Conservation (phyloP, 1,284 basidiomycete genomes). For the Pyrrhoderma lamaoense region DNA sequence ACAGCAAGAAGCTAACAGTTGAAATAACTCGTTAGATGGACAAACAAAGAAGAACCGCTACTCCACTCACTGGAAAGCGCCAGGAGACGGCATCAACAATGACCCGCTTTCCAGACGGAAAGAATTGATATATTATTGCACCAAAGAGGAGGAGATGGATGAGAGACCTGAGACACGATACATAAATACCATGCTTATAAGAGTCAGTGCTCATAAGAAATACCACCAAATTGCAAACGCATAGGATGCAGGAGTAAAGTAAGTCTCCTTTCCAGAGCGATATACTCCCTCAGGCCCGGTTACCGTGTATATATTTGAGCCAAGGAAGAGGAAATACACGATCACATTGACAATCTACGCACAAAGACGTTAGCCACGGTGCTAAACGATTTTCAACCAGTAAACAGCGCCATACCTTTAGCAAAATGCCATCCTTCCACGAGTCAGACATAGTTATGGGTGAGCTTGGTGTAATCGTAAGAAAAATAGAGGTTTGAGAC, state of each 20-base stretch:
- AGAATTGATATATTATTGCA: slow-evolving; percentile 87
- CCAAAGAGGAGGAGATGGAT: slow-evolving; percentile 86
- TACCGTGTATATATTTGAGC: slow-evolving; percentile 82
- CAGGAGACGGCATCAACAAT: slow-evolving; percentile 84
- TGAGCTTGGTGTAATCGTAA: too few species aligned
- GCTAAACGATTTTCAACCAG: background rate
- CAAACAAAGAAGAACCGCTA: too few species aligned
- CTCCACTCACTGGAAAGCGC: slow-evolving; percentile 56
- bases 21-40: too few species aligned
- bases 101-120: slow-evolving; percentile 67
- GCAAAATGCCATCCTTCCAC: slow-evolving; percentile 71
- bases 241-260: slow-evolving; percentile 86
- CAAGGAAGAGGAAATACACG: slow-evolving; percentile 76
- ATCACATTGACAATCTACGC: slow-evolving; percentile 68
- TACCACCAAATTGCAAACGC: slow-evolving; percentile 74
- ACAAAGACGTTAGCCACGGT: background rate
- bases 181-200: slow-evolving; percentile 15
- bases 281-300: slow-evolving; percentile 66
- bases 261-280: slow-evolving; percentile 71
- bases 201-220: slow-evolving; percentile 17
- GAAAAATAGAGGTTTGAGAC: too few species aligned
- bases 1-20: slow-evolving; percentile 51
- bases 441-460: slow-evolving; percentile 27
- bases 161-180: slow-evolving; percentile 48
- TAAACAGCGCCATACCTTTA: slow-evolving; percentile 63